A percentile compares a stretch with the other conserved stretches of the same genome.
Conservation (phyloP, 2,329 filamentous ascomycete genomes). For the Emmonsia crescens region DNA sequence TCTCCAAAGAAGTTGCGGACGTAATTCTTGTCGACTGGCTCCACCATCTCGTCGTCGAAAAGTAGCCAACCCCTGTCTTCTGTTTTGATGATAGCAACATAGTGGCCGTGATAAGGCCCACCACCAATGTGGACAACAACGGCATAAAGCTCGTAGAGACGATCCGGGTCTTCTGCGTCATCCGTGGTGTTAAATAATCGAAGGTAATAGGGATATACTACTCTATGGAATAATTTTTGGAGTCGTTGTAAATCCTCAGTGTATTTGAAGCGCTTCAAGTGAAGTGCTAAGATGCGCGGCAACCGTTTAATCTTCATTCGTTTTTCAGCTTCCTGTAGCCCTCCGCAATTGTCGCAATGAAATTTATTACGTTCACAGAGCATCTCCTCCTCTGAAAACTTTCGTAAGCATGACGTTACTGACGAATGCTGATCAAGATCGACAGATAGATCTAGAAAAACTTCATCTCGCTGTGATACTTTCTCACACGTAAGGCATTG, state of each 20-base stretch:
- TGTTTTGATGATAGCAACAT: conserved; percentile 96
- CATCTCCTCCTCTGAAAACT: conserved; percentile 98
- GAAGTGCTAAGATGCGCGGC: conserved; percentile 81
- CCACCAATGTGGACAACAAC: conserved; percentile 96
- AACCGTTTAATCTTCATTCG: conserved; percentile 97
- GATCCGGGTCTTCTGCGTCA: conserved; percentile 84
- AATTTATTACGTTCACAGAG: conserved; percentile 98
- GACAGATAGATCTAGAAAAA: conserved; percentile 90
- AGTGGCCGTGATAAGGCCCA: conserved; percentile 94
- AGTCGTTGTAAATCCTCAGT: conserved; percentile 88
- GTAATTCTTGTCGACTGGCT: conserved; percentile 92
- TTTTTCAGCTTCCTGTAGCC: conserved; percentile 94
- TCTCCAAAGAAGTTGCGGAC: conserved; percentile 97
- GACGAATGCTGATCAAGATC: conserved; percentile 93
- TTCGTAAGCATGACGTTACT: conserved; percentile 85
- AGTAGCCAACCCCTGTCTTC: conserved; percentile 90
- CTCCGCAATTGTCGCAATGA: conserved; percentile 94
- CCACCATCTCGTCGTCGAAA: conserved; percentile 97
- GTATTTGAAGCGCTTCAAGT: conserved; percentile 96
- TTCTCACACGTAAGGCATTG: conserved; percentile 95
- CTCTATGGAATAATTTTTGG: conserved; percentile 92
- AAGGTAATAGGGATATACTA: conserved; percentile 93
- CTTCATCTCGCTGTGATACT: conserved; percentile 86
- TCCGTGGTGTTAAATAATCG: conserved; percentile 97
- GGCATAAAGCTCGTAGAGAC: conserved; percentile 90